Evolutionary conservation across 768 basidiomycete genomes (phyloP).

Genomic region (Termitomyces sp.): DNA sequence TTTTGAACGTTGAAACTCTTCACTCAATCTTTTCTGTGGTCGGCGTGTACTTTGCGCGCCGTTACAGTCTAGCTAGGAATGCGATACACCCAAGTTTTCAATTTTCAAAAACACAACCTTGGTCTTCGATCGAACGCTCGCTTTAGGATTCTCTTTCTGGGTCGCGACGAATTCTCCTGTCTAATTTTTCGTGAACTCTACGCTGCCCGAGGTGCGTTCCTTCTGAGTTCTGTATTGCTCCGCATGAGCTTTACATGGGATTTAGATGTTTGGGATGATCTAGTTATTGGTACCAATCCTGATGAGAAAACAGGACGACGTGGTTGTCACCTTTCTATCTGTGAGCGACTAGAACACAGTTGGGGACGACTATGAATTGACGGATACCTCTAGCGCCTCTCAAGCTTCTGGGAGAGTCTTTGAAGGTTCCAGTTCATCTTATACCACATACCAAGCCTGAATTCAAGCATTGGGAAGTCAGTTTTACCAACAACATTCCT

Average conservation of each 20-base stretch:
- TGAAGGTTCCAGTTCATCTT: conserved; percentile 50
- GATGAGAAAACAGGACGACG: conserved; percentile 64
- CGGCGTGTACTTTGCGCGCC: no score
- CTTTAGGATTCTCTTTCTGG: conserved; percentile 83
- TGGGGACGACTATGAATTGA: conserved; percentile 2
- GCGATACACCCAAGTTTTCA: no score
- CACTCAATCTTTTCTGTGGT: no score
- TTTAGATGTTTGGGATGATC: conserved; percentile 72
- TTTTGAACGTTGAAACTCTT: no score
- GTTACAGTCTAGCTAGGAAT: no score
- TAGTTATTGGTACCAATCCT: conserved; percentile 71
- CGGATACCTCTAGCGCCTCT: conserved; percentile 57
- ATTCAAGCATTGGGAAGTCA: conserved; percentile 65
- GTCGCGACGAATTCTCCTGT: conserved; percentile 87
- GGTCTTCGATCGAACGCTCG: conserved; percentile 14
- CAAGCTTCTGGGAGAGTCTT: conserved; percentile 50
- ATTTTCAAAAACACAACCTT: no score
- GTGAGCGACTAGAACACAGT: conserved; percentile 32
- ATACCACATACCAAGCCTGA: conserved; percentile 59
- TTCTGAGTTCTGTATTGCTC: not conserved
- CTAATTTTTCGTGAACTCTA: conserved; percentile 63
- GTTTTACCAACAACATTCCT: conserved; percentile 11
- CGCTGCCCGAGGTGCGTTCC: conserved; percentile 50
- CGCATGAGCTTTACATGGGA: not conserved
- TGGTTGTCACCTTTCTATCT: conserved; percentile 50